Percentiles rank a stretch among this genome's conserved stretches.
These are phyloP conservation scores for Pilobolus umbonatus DNA, from an alignment of 192 early-diverging fungal species.

Conservation along the genomic window DNA sequence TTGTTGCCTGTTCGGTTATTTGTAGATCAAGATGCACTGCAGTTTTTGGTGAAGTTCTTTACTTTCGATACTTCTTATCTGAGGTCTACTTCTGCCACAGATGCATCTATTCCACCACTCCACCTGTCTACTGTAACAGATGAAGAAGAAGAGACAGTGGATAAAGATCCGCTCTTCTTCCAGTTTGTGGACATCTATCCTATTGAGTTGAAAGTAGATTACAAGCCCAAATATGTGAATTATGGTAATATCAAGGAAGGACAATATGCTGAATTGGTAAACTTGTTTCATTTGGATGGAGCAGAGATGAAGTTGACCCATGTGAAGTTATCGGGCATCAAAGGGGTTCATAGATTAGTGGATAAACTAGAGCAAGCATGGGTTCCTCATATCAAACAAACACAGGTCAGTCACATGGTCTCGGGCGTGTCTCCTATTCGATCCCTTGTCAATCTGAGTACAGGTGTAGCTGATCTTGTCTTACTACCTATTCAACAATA, in stretches of 20 bases:
- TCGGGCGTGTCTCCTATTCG: conserved; percentile 86
- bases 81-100: conserved; percentile 12
- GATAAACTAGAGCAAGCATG: conserved; percentile 66
- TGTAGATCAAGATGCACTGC: conserved; percentile 91
- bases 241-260: conserved; percentile 65
- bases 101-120: conserved; percentile 5
- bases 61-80: conserved; percentile 37
- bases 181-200: conserved; percentile 65
- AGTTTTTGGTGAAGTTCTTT: conserved; percentile 81
- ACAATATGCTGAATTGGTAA: conserved; percentile 78
- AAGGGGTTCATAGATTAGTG: conserved; percentile 62
- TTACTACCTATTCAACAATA: conserved; percentile 93
- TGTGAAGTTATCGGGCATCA: conserved; percentile 75
- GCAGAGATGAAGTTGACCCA: conserved; percentile 82
- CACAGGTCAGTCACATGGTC: conserved; percentile 85
- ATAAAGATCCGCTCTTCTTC: conserved; percentile 1
- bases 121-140: not conserved
- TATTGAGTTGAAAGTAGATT: conserved; percentile 86
- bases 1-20: conserved; percentile 81
- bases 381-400: conserved; percentile 90
- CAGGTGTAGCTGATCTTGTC: conserved; percentile 88
- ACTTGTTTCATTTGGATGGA: conserved; percentile 89
- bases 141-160: not conserved
- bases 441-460: conserved; percentile 85
- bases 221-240: conserved; percentile 93